Evolutionary conservation across 148 eudicot genomes (phyloP), one percentile per base, ranked within the genome.

Genomic region (Tetragonia tetragonoides): DNA sequence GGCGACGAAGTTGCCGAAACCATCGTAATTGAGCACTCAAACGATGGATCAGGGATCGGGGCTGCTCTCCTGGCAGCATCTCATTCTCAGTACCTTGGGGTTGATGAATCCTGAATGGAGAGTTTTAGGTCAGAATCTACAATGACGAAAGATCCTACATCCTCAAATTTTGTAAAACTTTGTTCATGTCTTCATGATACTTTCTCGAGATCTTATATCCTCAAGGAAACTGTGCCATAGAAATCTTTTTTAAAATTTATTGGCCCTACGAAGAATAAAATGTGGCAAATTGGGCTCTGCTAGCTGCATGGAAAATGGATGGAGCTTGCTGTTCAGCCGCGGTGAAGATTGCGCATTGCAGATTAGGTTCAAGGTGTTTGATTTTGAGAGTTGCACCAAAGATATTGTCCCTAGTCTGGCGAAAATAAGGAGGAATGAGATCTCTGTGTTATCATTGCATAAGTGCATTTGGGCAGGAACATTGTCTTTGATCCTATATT

Each of bases 1-100:
- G 97, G 97, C 23, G 89, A 82, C 38, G 94, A 88, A 53, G 87
- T 83, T 40, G 87, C 91, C 10, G 84, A 89, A 9, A 83, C 84
- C 72, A 76, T 95, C 24, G 79, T 85, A 14, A 67, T 93, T n/a
- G 87, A 88, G 82, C 99, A 83, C 60, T 91, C 97, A 7, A 93
- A 90, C 42, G 99, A 93, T 56, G 99, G 97, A 12, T 93, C 99
- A 0, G 99, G 99, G 47, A 89, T 90, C 20, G 99, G 99, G 53
- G 97, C 99, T 56, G 94, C 99, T 57, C 92, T 95, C 46, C 78
- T 93, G 1, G 97, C 99, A 24, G 99, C 99, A n/a, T 91, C 97
- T 23, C 91, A 95, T 85, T 95, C 96, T 10, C 94, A 85, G 74
- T 93, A 93, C 77, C 89, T 83, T 1, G 89, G 77, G 71, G 78